Percentiles rank a stretch among this genome's conserved stretches.
phyloP scores from a whole-genome alignment of 2,329 filamentous ascomycete genomes.

The Aureobasidium lini region DNA sequence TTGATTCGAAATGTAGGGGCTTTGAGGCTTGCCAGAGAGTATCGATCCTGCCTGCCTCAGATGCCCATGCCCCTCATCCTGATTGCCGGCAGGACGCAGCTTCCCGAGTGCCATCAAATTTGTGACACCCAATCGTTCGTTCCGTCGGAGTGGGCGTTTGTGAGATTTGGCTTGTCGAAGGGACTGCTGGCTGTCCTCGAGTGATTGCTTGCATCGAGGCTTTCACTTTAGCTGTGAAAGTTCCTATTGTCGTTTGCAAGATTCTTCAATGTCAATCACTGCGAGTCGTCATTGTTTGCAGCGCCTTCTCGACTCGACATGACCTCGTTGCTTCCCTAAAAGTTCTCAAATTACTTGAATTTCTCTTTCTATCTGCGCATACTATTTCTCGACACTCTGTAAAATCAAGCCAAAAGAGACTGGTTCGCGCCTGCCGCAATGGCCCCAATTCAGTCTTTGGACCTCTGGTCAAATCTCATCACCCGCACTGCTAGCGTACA shows the following conservation, averaged over 20 bases:
- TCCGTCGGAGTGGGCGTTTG: background rate
- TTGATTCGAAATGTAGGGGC: too few species aligned
- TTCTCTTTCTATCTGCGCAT: background rate
- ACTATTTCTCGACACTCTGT: background rate
- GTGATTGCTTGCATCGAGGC: background rate
- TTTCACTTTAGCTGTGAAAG: background rate
- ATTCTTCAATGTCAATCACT: background rate
- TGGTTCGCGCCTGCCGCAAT: background rate
- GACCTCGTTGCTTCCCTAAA: background rate
- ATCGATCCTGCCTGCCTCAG: background rate
- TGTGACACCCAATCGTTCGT: background rate
- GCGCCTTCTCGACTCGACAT: slow-evolving; percentile 7
- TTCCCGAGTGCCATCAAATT: slow-evolving; percentile 1
- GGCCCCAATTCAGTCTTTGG: background rate
- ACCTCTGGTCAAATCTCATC: background rate
- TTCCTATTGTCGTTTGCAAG: background rate
- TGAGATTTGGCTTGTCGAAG: background rate
- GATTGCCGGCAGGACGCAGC: background rate
- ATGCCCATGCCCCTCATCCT: background rate
- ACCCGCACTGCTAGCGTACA: background rate
- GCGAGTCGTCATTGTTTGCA: slow-evolving; percentile 5
- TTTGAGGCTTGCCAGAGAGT: too few species aligned
- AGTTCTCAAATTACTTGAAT: background rate
- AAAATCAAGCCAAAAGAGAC: background rate
- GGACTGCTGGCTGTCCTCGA: background rate